Base-by-base conservation (phyloP, 495 filamentous ascomycete genomes). In the Aspergillus avenaceus region DNA sequence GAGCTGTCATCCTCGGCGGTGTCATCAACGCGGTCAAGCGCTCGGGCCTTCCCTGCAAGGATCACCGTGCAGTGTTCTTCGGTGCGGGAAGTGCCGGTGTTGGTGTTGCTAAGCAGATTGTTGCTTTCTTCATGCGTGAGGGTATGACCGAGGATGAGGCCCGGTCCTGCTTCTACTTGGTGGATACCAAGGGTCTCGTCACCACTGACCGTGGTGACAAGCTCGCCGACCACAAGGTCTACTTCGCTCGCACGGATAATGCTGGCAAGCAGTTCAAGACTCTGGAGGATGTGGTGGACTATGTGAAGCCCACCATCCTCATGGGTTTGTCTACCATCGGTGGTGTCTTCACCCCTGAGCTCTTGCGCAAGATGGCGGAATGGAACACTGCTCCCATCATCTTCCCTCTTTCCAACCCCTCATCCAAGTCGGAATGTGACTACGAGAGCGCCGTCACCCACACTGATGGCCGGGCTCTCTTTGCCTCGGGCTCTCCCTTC, bases 401-500 rank as follows among this genome's bases (percentile, higher is more conserved):
- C 62, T 96, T 96, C 81, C 91, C 91, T 34, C 84, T 96, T 19
- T 90, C 86, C 67, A 98, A 98, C 76, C 93, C 93, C 23, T 86
- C 88, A 27, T 87, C 83, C 70, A 96, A 97, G 74, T 93, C 91
- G 27, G 93, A 98, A 71, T 98, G 93, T 73, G 96, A 92, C 22
- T 97, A 88, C 58, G 91, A 95, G 75, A 85, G 89, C 62, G 91
- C 91, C 18, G 81, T 97, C 60, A 82, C 78, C 49, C 80, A 90
- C 82, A 97, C 93, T 22, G 84, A 96, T 43, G 91, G 90, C 43
- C 89, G 84, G 31, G 88, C 82, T 55, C 81, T 98, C 64, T 98
- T 98, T 60, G 93, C 93, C 52, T 95, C 90, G 14, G 93, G 93
- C 49, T 95, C 90, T 27, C 93, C 93, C 29, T 98, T 98, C 82